These are phyloP conservation scores for Phylloporus sp. DNA, from an alignment of 768 basidiomycete genomes.

Conservation along the genomic window DNA sequence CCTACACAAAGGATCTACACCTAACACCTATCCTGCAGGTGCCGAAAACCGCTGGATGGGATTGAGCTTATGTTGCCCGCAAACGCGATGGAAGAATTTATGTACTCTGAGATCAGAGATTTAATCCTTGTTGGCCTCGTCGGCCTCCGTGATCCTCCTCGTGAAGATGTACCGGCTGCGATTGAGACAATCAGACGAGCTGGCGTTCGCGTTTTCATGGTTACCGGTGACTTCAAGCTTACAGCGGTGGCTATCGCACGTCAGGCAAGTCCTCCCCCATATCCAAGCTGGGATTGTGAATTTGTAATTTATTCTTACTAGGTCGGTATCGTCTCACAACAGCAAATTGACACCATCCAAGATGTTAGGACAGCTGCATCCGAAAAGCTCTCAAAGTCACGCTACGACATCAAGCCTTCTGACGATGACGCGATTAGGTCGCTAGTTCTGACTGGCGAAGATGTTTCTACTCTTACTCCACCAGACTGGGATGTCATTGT, in stretches of 20 bases:
- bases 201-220: conserved; percentile 52
- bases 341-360: conserved; percentile 33
- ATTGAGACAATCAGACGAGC: conserved; percentile 45
- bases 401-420: conserved; percentile 31
- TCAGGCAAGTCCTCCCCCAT: conserved; percentile 30
- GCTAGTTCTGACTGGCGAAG: conserved; percentile 43
- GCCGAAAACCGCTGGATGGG: conserved; percentile 27
- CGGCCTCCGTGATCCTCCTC: conserved; percentile 57
- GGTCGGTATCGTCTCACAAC: conserved; percentile 42
- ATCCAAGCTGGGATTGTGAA: not conserved
- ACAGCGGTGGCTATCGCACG: conserved; percentile 50
- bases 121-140: conserved; percentile 48
- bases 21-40: conserved; percentile 12
- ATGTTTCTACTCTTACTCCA: conserved; percentile 33
- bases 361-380: conserved; percentile 18
- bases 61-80: conserved; percentile 18
- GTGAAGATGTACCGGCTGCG: conserved; percentile 43
- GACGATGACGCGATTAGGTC: conserved; percentile 35
- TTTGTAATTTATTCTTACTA: conserved; percentile 11
- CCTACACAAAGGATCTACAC: not conserved
- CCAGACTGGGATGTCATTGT: conserved; percentile 38
- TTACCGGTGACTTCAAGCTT: conserved; percentile 52
- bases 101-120: conserved; percentile 33
- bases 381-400: conserved; percentile 16
- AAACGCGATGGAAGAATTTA: conserved; percentile 35